Evolutionary conservation across 805 yeast species (phyloP).

Genomic region (Phaffomyces opuntiae): DNA sequence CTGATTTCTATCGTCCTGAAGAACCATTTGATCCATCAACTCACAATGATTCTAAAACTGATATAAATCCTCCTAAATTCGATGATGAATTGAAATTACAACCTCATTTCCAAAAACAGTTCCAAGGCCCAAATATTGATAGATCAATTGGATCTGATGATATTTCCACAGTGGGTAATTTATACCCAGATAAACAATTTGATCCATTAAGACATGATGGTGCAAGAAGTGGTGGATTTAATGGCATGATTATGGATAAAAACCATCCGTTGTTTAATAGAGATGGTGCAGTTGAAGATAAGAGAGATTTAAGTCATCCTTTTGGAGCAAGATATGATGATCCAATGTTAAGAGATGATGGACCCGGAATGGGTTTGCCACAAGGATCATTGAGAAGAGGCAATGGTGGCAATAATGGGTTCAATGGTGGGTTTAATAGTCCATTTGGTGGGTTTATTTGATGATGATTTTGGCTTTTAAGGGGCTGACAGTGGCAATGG

Average conservation of each 20-base stretch:
- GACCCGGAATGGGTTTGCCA: conserved; percentile 7
- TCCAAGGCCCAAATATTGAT: conserved; percentile 13
- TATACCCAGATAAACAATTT: conserved; percentile 36
- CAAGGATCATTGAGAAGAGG: conserved; percentile 3
- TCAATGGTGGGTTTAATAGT: not conserved
- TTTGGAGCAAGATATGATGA: conserved; percentile 4
- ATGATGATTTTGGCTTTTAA: not conserved
- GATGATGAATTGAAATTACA: conserved; percentile 44
- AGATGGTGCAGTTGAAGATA: not conserved
- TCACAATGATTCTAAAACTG: no score
- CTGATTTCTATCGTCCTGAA: no score
- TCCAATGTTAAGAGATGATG: conserved; percentile 4
- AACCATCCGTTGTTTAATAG: conserved; percentile 42
- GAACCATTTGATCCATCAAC: not conserved
- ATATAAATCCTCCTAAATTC: conserved; percentile 33
- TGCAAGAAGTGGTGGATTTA: conserved; percentile 11
- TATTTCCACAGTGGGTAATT: conserved; percentile 41
- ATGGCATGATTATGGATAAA: conserved; percentile 50
- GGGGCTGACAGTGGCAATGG: no score
- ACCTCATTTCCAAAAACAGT: not conserved
- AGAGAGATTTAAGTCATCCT: not conserved
- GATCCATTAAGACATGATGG: conserved; percentile 29
- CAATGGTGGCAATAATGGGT: not conserved
- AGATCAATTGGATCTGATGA: conserved; percentile 42
- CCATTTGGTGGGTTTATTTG: conserved; percentile 7